Evolutionary conservation across 805 yeast species (phyloP).

Genomic region (Saturnispora mendoncae): DNA sequence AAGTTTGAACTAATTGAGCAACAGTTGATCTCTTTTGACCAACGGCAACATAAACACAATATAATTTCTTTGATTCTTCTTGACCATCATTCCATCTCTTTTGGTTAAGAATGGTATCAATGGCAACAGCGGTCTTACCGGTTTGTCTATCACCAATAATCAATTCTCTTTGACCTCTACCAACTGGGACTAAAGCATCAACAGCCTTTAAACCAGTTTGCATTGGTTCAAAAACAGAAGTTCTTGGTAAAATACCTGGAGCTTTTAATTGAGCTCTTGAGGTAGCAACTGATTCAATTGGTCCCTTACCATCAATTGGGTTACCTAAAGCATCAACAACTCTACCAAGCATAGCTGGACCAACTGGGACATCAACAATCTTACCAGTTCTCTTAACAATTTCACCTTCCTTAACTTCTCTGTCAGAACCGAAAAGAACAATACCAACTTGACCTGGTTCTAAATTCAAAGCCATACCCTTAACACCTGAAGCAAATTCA

Average conservation of each 20-base stretch:
- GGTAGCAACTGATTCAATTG: slow-evolving; percentile 74
- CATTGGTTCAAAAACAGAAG: slow-evolving; percentile 97
- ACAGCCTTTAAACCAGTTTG: slow-evolving; percentile 99
- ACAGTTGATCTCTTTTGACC: slow-evolving; percentile 99
- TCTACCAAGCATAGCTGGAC: slow-evolving; percentile 97
- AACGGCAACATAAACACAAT: slow-evolving; percentile 99
- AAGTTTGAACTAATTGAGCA: slow-evolving; percentile 98
- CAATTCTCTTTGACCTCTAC: slow-evolving; percentile 99
- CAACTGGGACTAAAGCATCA: slow-evolving; percentile 98
- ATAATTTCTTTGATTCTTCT: slow-evolving; percentile 95
- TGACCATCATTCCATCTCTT: slow-evolving; percentile 95
- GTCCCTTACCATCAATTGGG: slow-evolving; percentile 99
- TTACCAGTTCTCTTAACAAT: slow-evolving; percentile 99
- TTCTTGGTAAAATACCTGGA: slow-evolving; percentile 99
- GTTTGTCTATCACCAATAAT: slow-evolving; percentile 99
- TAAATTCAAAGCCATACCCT: slow-evolving; percentile 99
- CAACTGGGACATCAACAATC: slow-evolving; percentile 98
- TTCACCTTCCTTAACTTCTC: slow-evolving; percentile 98
- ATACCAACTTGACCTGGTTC: slow-evolving; percentile 99
- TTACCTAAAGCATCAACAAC: slow-evolving; percentile 98
- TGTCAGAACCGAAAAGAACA: slow-evolving; percentile 98
- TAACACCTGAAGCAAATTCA: slow-evolving; percentile 98
- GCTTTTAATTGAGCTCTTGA: slow-evolving; percentile 99
- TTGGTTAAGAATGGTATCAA: slow-evolving; percentile 97
- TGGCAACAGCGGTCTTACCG: slow-evolving; percentile 99